Conservation (phyloP, 768 basidiomycete genomes). For the Hericium rajendrae region DNA sequence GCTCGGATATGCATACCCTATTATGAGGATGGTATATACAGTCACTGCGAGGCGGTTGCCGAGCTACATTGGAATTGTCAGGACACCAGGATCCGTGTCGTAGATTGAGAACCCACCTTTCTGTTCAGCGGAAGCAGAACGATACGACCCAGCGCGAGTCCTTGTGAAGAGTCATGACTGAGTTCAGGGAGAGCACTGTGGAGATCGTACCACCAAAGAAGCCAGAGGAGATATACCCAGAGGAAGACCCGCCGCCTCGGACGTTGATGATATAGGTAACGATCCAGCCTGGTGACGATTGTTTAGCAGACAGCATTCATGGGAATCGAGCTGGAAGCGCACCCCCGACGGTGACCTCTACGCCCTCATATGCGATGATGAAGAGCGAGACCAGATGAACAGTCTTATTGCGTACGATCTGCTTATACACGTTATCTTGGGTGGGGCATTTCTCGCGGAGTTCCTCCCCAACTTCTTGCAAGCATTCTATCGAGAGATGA, state of each 20-base stretch:
- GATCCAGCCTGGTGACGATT: slow-evolving; percentile 43
- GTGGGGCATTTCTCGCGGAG: slow-evolving; percentile 27
- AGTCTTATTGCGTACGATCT: slow-evolving; percentile 22
- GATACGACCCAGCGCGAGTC: slow-evolving; percentile 3
- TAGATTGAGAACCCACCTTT: slow-evolving; percentile 17
- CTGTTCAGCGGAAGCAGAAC: neutral
- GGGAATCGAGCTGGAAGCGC: neutral
- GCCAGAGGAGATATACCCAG: slow-evolving; percentile 50
- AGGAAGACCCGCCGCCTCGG: slow-evolving; percentile 35
- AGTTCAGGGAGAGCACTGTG: neutral
- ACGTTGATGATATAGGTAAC: slow-evolving; percentile 45
- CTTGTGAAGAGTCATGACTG: neutral
- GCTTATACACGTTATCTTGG: slow-evolving; percentile 33
- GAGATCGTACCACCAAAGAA: slow-evolving; percentile 39
- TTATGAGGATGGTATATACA: neutral
- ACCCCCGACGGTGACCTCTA: slow-evolving; percentile 31
- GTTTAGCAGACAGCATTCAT: neutral
- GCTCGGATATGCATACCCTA: slow-evolving; percentile 4
- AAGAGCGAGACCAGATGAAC: slow-evolving; percentile 39
- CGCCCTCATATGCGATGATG: slow-evolving; percentile 36
- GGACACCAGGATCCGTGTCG: no score
- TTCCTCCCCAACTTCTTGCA: slow-evolving; percentile 40
- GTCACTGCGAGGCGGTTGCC: slow-evolving; percentile 1
- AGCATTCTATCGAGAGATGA: slow-evolving; percentile 32
- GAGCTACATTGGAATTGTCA: slow-evolving; percentile 4